A percentile compares a stretch with the other conserved stretches of the same genome.
Evolutionary conservation across 2,329 filamentous ascomycete species (phyloP).

Genomic region (Microsporum canis): DNA sequence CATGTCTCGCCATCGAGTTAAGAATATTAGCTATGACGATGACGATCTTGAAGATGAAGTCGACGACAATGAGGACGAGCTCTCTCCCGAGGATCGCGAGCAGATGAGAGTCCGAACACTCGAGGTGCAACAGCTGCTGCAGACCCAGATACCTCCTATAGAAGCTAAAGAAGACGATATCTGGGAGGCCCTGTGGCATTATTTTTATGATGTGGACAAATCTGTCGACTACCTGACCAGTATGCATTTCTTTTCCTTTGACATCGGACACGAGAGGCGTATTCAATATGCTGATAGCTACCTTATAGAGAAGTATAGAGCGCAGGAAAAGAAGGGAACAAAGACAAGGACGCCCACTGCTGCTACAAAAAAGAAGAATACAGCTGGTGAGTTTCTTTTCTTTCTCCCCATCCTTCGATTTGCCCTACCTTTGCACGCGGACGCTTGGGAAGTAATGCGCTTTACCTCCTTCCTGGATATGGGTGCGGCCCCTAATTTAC

Average conservation of each 20-base stretch:
- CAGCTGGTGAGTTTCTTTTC: constrained; percentile 8
- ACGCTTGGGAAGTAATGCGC: background rate
- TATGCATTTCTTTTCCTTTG: constrained; percentile 24
- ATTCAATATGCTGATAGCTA: background rate
- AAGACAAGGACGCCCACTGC: background rate
- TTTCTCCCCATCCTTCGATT: background rate
- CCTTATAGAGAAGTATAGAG: constrained; percentile 11
- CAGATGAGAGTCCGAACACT: constrained; percentile 55
- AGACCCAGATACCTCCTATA: constrained; percentile 46
- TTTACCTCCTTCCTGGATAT: background rate
- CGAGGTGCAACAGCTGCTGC: constrained; percentile 56
- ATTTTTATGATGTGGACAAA: constrained; percentile 87
- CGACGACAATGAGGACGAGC: constrained; percentile 22
- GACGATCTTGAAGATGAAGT: constrained; percentile 34
- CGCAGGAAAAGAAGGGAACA: constrained; percentile 2
- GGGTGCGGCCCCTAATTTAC: background rate
- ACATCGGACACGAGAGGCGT: background rate
- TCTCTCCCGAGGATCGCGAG: constrained; percentile 37
- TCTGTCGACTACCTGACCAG: constrained; percentile 68
- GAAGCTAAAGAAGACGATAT: constrained; percentile 60
- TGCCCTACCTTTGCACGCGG: background rate
- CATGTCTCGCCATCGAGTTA: constrained; percentile 39
- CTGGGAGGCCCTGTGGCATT: constrained; percentile 85
- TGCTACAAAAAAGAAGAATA: constrained; percentile 3
- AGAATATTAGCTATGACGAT: constrained; percentile 34